Percentiles rank a stretch among this genome's conserved stretches.
These are phyloP conservation scores for Suillus weaverae DNA, from an alignment of 768 basidiomycete species.

Conservation along the genomic window DNA sequence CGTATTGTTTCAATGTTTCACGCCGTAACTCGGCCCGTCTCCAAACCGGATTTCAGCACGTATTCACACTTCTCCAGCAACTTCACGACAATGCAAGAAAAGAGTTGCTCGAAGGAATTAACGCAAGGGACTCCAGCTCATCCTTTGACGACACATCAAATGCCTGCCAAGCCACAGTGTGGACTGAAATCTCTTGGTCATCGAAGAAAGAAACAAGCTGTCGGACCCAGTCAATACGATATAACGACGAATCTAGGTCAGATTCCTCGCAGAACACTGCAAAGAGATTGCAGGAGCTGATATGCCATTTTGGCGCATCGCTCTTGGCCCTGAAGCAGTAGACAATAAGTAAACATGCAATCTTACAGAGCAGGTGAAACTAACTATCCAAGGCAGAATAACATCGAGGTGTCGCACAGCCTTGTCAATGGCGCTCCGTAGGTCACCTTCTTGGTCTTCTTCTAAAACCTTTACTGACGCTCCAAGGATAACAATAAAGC, in stretches of 20 bases:
- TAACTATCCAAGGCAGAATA: slow-evolving; percentile 86
- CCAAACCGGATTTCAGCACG: too few relatives aligned
- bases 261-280: slow-evolving; percentile 81
- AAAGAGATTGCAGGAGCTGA: slow-evolving; percentile 79
- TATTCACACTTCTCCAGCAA: too few relatives aligned
- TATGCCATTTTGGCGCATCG: slow-evolving; percentile 66
- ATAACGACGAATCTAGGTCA: slow-evolving; percentile 77
- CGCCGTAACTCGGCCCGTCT: too few relatives aligned
- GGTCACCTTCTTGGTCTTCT: slow-evolving; percentile 65
- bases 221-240: slow-evolving; percentile 93
- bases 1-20: too few relatives aligned
- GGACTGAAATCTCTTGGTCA: slow-evolving; percentile 70
- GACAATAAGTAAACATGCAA: neutral
- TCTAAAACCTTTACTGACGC: slow-evolving; percentile 81
- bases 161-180: slow-evolving; percentile 79
- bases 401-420: slow-evolving; percentile 82
- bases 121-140: slow-evolving; percentile 87
- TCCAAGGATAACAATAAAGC: slow-evolving; percentile 74
- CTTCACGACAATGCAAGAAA: too few relatives aligned
- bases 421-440: slow-evolving; percentile 67
- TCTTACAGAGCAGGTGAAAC: slow-evolving; percentile 26
- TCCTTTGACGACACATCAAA: slow-evolving; percentile 90
- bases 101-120: too few relatives aligned
- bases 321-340: slow-evolving; percentile 69
- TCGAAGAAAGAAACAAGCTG: slow-evolving; percentile 83